Evolutionary conservation across 2,329 filamentous ascomycete genomes (phyloP), one percentile per base, ranked within the genome.

Genomic region (Aspergillus brunneoviolaceus): DNA sequence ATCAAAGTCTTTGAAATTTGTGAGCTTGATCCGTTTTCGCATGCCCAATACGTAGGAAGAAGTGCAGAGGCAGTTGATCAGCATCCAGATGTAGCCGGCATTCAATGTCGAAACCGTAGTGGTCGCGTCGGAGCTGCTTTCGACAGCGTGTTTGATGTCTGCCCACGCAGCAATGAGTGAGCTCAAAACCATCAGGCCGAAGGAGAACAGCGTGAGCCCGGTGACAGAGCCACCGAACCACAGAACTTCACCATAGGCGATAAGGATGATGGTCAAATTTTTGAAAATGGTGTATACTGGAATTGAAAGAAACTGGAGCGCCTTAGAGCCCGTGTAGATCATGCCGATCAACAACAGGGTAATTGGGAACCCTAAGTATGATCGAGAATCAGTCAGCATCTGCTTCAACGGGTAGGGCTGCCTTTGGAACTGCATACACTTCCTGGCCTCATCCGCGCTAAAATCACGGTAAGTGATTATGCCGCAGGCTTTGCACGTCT

Each of bases 201-300:
- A 99, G 3, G 93, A 96, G 72, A 97, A 89, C 31, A 99, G 86
- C 2, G 92, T 88, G 77, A 96, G 87, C 51, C 89, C 86, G 16
- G 90, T 93, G 61, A 99, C 94, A 52, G 88, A 92, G 72, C 94
- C 94, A 63, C 95, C 95, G 69, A 99, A 99, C 93, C 94, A 98
- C 56, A 99, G 85, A 31, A 99, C 94, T 80, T 99, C 95, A 68
- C 95, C 95, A 69, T 99, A 99, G 58, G 95, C 95, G 72, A 98
- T 99, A 66, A 98, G 87, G 71, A 99, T 98, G 77, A 96, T 99
- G 63, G 95, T 98, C 82, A 99, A 79, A 81, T 99, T 99, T 85
- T 99, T 99, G 85, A 99, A 99, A 76, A 99, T 99, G 58, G 95
- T 99, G 81, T 99, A 99, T 27, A 99, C 95, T 25, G 95, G 95